Evolutionary conservation across 2,329 filamentous ascomycete genomes (phyloP), one percentile per base, ranked within the genome.

Genomic region (Exophiala bonariae): DNA sequence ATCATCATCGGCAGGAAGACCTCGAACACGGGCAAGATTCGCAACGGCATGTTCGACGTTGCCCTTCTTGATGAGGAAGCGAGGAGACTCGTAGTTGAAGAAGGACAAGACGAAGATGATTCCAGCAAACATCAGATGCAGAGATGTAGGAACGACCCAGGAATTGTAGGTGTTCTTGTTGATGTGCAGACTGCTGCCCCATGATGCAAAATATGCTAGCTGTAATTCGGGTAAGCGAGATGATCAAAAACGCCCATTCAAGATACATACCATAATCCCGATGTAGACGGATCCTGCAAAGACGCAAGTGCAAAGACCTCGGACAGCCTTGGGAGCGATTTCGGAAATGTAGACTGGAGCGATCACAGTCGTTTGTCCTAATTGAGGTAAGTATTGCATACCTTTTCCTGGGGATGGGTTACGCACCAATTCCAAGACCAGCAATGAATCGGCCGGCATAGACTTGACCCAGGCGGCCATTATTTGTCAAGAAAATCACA

Each of bases 71-170:
- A 88, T 71, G 6, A 89, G 77, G 67, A 78, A 89, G 8, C 86
- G 81, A 0, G 86, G 86, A 0, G 85, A 87, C 63, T 89, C 86
- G 47, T 74, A 75, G 54, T 85, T 79, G 57, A 86, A 77, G 63
- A 87, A 84, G 9, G 81, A 86, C 11, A 90, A 74, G 46, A 81
- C 58, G 61, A 87, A 79, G 62, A 90, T 89, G 50, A 91, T 67
- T 3, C 79, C 79, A 2, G 86, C 83, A 60, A 91, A 89, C 61
- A 89, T 89, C 64, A 92, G 74, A 63, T 92, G 87, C 47, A 91
- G 72, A 56, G 81, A 83, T 33, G 85, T 89, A 0, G 87, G 87
- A 0, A 89, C 78, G 34, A 86, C 75, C 79, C 78, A 75, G 44
- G 68, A 63, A 5, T 60, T 57, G 16, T 63, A 60, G n/a, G 71